phyloP scores from a whole-genome alignment of 2,329 filamentous ascomycete species.

The Calcarisporium arbuscula region DNA sequence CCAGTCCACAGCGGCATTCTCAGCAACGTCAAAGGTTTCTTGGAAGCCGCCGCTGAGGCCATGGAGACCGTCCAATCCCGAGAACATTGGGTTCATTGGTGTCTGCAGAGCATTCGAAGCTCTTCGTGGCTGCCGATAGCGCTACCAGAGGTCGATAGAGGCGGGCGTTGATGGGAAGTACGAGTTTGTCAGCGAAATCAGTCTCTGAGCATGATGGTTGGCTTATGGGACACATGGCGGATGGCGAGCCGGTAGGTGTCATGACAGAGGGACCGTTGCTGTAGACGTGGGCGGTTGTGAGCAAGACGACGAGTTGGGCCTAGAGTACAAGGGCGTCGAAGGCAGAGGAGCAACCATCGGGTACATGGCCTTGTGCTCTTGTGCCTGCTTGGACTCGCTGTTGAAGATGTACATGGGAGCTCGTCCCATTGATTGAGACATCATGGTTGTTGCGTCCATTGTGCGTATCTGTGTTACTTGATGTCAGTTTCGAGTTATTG shows the following conservation, averaged over 20 bases:
- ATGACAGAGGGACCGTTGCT: constrained; percentile 55
- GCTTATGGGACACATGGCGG: constrained; percentile 67
- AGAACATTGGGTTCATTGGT: constrained; percentile 76
- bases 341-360: constrained; percentile 49
- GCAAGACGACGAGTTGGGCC: constrained; percentile 58
- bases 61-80: constrained; percentile 59
- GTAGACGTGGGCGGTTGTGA: constrained; percentile 56
- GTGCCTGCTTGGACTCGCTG: constrained; percentile 61
- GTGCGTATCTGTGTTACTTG: constrained; percentile 20
- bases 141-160: constrained; percentile 79
- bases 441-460: constrained; percentile 61
- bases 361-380: constrained; percentile 38
- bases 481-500: no score
- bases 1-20: constrained; percentile 74
- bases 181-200: constrained; percentile 60
- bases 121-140: constrained; percentile 79
- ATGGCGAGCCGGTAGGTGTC: constrained; percentile 69
- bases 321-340: constrained; percentile 57
- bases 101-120: constrained; percentile 71
- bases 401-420: constrained; percentile 84
- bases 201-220: constrained; percentile 74
- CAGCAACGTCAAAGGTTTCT: constrained; percentile 66
- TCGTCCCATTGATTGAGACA: constrained; percentile 59
- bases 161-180: constrained; percentile 82
- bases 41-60: constrained; percentile 63